Conservation (phyloP, 352 stramenopile species). For the Pythium scleroteichum region DNA sequence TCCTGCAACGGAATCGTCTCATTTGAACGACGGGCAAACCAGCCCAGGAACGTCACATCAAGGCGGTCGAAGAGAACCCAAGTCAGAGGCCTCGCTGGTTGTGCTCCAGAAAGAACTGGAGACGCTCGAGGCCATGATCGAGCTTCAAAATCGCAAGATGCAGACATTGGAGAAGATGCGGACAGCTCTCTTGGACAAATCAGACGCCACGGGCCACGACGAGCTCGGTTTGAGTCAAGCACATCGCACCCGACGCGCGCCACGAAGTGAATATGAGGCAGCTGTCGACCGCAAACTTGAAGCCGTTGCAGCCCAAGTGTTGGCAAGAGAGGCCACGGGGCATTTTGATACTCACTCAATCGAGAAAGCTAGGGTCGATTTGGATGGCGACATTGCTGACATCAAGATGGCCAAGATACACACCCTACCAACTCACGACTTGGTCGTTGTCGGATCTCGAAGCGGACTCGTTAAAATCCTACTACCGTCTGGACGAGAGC, state of each 20-base stretch:
- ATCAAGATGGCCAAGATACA: constrained; percentile 49
- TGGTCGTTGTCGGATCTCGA: constrained; percentile 37
- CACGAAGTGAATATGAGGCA: neutral
- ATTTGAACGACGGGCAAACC: too few species aligned
- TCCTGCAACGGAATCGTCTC: too few species aligned
- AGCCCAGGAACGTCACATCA: too few species aligned
- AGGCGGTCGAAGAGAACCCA: neutral
- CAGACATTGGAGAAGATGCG: constrained; percentile 21
- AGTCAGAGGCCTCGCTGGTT: constrained; percentile 8
- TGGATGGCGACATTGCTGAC: constrained; percentile 29
- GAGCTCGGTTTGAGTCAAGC: neutral
- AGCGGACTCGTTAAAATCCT: constrained; percentile 38
- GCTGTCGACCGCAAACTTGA: constrained; percentile 22
- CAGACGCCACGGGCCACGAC: neutral
- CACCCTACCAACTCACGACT: constrained; percentile 24
- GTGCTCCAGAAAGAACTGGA: constrained; percentile 25
- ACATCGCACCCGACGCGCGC: neutral
- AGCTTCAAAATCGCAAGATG: constrained; percentile 22
- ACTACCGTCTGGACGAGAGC: constrained; percentile 24
- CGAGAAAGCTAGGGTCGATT: constrained; percentile 19
- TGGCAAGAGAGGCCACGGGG: neutral
- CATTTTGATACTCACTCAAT: constrained; percentile 54
- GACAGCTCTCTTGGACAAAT: neutral
- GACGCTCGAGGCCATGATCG: constrained; percentile 16
- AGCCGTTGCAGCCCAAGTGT: neutral